A percentile compares a stretch with the other conserved stretches of the same genome.
Evolutionary conservation across 2,329 filamentous ascomycete genomes (phyloP).

Genomic region (Aureobasidium sp.): DNA sequence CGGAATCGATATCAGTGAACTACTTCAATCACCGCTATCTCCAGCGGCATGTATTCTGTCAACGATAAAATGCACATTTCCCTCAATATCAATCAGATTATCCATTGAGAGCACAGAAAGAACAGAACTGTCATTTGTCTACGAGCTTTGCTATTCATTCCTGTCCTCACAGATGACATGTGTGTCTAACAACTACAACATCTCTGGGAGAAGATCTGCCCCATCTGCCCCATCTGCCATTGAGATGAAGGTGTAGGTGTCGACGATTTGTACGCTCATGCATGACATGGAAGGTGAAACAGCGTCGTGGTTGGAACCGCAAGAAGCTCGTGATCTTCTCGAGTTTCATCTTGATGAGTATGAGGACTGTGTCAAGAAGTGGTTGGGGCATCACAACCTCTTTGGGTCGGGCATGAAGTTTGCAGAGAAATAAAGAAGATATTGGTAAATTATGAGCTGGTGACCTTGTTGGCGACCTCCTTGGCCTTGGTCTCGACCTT

Average conservation of each 20-base stretch:
- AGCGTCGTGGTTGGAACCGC: neutral
- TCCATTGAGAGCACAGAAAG: neutral
- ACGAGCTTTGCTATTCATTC: neutral
- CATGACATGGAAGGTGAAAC: neutral
- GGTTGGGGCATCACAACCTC: neutral
- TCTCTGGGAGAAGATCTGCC: neutral
- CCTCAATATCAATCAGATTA: neutral
- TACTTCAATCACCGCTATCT: too few species aligned
- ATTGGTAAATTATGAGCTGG: constrained; percentile 4
- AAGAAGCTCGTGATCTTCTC: neutral
- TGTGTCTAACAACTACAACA: too few species aligned
- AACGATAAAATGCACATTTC: neutral
- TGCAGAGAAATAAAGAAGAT: neutral
- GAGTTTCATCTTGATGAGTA: neutral
- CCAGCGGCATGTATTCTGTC: too few species aligned
- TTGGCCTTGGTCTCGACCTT: constrained; percentile 21
- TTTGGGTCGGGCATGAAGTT: neutral
- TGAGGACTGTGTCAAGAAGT: neutral
- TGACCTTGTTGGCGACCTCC: constrained; percentile 19
- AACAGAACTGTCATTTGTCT: neutral
- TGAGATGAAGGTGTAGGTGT: neutral
- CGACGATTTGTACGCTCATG: neutral
- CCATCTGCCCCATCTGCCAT: neutral
- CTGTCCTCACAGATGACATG: neutral
- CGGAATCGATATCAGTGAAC: too few species aligned